These are phyloP conservation scores for Myriosclerotinia curreyana DNA, from an alignment of 2,329 filamentous ascomycete genomes.

Conservation along the genomic window DNA sequence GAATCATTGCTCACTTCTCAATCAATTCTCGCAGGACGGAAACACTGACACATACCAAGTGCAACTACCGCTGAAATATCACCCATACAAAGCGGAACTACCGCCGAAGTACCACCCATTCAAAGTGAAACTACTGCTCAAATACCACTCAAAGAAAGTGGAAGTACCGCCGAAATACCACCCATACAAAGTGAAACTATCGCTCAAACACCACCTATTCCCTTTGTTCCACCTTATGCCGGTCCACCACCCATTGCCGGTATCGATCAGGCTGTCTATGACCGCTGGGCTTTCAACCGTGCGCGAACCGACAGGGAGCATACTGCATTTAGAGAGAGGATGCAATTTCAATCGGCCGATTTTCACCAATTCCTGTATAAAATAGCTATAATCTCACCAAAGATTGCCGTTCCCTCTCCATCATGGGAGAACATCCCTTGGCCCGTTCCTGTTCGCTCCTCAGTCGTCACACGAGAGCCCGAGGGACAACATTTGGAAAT, in stretches of 20 bases:
- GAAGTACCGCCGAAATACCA: too few species aligned
- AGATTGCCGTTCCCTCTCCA: neutral
- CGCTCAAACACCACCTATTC: too few species aligned
- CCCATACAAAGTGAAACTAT: too few species aligned
- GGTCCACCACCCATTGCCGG: too few species aligned
- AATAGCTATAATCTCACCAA: neutral
- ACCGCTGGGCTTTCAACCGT: neutral
- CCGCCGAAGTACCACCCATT: too few species aligned
- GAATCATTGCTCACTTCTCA: neutral
- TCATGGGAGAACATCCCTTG: neutral
- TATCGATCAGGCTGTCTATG: neutral
- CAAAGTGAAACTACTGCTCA: too few species aligned
- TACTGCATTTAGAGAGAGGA: neutral
- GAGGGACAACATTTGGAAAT: neutral
- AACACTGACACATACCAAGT: neutral
- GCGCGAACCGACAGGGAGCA: neutral
- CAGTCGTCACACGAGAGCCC: neutral
- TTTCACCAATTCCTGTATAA: constrained; percentile 4
- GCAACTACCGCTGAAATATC: neutral
- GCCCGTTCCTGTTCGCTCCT: neutral
- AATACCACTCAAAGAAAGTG: too few species aligned
- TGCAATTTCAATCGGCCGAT: constrained; percentile 10
- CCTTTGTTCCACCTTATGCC: too few species aligned
- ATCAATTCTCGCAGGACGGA: too few species aligned
- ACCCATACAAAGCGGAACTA: neutral